A percentile compares a stretch with the other conserved stretches of the same genome.
Conservation (phyloP, 805 yeast species). For the Metahyphopichia silvanorum region DNA sequence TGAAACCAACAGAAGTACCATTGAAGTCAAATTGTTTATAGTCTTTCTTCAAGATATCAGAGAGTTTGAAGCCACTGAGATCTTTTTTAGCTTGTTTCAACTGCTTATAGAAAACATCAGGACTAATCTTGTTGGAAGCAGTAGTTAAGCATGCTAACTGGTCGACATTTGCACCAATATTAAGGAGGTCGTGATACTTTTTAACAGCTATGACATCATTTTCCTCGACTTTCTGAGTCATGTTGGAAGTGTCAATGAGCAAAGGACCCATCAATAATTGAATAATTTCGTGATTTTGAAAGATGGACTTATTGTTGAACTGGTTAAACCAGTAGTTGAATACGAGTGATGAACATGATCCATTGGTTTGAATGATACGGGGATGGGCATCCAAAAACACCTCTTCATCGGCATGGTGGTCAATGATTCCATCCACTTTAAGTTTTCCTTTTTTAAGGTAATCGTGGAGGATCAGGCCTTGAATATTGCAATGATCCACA, state of each 20-base stretch:
- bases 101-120: constrained; percentile 14
- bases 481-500: constrained; percentile 82
- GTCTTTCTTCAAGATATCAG: constrained; percentile 75
- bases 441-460: constrained; percentile 19
- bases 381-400: constrained; percentile 52
- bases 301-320: constrained; percentile 9
- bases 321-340: constrained; percentile 54
- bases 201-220: constrained; percentile 50
- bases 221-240: constrained; percentile 59
- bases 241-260: constrained; percentile 70
- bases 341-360: constrained; percentile 80
- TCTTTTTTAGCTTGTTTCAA: constrained; percentile 55
- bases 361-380: constrained; percentile 56
- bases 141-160: background rate
- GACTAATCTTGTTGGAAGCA: background rate
- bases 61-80: constrained; percentile 54
- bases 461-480: constrained; percentile 40
- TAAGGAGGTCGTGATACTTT: constrained; percentile 27
- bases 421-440: constrained; percentile 61
- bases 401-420: constrained; percentile 81
- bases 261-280: constrained; percentile 63
- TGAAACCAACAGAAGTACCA: constrained; percentile 59
- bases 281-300: constrained; percentile 31
- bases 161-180: background rate
- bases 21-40: constrained; percentile 65